Evolutionary conservation across 306 rosid genomes (phyloP).

Genomic region (Trifolium fragiferum): DNA sequence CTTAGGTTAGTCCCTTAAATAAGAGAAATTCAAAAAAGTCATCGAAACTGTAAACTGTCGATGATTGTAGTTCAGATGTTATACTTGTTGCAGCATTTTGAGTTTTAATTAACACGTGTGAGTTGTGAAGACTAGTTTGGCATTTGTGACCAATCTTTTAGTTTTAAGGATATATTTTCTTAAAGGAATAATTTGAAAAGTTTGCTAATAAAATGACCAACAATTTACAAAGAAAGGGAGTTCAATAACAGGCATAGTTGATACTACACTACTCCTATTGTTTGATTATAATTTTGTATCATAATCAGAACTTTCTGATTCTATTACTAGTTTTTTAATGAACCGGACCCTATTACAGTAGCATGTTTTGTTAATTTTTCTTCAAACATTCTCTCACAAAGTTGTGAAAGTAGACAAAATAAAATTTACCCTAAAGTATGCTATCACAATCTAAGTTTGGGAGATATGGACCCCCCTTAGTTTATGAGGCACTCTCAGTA

Average conservation of each 20-base stretch:
- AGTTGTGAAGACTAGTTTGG: background rate
- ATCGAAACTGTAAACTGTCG: background rate
- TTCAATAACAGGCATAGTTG: background rate
- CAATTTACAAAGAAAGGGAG: background rate
- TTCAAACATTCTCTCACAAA: background rate
- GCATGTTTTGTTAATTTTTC: background rate
- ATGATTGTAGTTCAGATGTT: background rate
- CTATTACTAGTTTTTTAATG: background rate
- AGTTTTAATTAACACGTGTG: background rate
- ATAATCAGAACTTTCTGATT: conserved; percentile 15
- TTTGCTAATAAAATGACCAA: no score
- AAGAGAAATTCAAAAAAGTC: background rate
- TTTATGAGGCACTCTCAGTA: background rate
- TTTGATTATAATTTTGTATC: conserved; percentile 17
- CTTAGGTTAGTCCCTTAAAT: background rate
- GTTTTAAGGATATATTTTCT: no score
- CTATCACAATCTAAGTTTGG: background rate
- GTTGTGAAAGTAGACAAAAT: background rate
- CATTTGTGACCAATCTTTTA: background rate
- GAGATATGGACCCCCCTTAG: background rate
- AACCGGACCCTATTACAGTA: background rate
- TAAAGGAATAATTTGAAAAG: background rate
- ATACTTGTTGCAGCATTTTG: background rate
- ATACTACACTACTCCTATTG: background rate
- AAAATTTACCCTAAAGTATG: background rate